These are phyloP conservation scores for Fusarium sp. DNA, from an alignment of 2,329 filamentous ascomycete species.

Conservation along the genomic window DNA sequence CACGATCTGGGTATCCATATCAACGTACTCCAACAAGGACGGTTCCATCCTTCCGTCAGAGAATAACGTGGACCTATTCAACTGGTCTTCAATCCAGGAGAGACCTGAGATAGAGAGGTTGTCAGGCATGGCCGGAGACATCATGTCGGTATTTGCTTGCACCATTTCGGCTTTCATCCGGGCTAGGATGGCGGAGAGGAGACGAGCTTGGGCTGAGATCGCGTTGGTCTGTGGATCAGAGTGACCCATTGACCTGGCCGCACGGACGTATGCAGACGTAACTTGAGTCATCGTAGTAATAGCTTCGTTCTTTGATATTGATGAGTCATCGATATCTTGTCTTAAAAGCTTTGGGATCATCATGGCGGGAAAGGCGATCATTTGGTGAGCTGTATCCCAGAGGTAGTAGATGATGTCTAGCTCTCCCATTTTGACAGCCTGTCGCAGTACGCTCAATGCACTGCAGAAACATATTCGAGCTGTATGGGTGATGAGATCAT, in stretches of 20 bases:
- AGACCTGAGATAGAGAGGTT: neutral
- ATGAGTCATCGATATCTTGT: neutral
- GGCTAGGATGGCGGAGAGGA: neutral
- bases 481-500: neutral
- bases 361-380: neutral
- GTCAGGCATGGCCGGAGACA: fast-evolving
- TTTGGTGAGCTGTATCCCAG: neutral
- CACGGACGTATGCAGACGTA: neutral
- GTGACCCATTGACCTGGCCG: neutral
- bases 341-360: neutral
- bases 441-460: neutral
- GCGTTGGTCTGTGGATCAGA: neutral
- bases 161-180: neutral
- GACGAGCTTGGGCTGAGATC: neutral
- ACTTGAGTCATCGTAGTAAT: neutral
- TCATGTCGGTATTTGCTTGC: neutral
- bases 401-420: neutral
- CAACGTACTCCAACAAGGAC: neutral
- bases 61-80: neutral
- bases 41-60: neutral
- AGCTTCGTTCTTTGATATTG: neutral
- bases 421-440: neutral
- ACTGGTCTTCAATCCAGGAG: neutral
- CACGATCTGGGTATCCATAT: neutral
- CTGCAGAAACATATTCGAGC: neutral